These are phyloP conservation scores for Diaporthe sp. DNA, from an alignment of 2,329 filamentous ascomycete species.

Conservation along the genomic window DNA sequence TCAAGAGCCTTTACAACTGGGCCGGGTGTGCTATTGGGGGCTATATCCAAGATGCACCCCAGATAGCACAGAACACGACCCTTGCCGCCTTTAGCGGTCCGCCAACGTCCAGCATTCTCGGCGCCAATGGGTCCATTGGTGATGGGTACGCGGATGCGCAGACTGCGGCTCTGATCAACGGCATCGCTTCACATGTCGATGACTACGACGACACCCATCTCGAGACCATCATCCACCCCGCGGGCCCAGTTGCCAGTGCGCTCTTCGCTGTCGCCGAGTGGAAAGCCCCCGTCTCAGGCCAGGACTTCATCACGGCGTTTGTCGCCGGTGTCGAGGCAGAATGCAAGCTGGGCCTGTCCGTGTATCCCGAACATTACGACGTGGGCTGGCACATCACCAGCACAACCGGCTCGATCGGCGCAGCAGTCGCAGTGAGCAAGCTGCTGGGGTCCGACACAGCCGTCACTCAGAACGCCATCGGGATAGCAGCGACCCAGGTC, in stretches of 20 bases:
- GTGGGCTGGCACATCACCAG: conserved; percentile 70
- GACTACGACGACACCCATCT: conserved; percentile 71
- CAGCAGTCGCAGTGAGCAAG: conserved; percentile 65
- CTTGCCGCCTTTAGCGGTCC: conserved; percentile 49
- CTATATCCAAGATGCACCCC: conserved; percentile 60
- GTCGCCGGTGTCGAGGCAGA: conserved; percentile 66
- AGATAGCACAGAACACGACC: conserved; percentile 46
- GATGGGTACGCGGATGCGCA: conserved; percentile 56
- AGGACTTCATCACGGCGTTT: conserved; percentile 65
- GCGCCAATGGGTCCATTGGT: conserved; percentile 47
- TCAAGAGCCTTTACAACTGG: conserved; percentile 67
- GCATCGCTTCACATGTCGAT: conserved; percentile 68
- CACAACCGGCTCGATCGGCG: conserved; percentile 65
- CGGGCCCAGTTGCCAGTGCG: conserved; percentile 64
- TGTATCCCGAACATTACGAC: conserved; percentile 69
- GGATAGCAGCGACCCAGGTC: conserved; percentile 66
- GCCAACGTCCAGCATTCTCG: conserved; percentile 51
- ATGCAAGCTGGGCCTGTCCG: conserved; percentile 65
- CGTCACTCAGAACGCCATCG: conserved; percentile 64
- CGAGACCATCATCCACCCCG: conserved; percentile 69
- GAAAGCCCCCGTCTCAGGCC: conserved; percentile 55
- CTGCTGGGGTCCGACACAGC: conserved; percentile 56
- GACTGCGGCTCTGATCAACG: conserved; percentile 66
- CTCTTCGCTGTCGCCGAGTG: conserved; percentile 63
- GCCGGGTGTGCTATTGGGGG: conserved; percentile 67